These are phyloP conservation scores for Exophiala aquamarina DNA, from an alignment of 2,329 filamentous ascomycete genomes.

Conservation along the genomic window DNA sequence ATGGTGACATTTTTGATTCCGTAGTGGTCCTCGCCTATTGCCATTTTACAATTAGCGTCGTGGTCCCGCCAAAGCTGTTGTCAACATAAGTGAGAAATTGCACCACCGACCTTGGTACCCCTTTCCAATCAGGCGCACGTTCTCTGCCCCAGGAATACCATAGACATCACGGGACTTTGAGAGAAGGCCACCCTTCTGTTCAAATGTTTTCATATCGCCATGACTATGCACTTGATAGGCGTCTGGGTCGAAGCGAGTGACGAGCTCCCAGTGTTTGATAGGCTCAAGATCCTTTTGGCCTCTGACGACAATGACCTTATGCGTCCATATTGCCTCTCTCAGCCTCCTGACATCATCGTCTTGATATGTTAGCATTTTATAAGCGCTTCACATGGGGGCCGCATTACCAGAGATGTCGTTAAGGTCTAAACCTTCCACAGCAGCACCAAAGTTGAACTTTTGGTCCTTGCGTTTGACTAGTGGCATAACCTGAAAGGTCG, in stretches of 20 bases:
- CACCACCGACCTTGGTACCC: constrained; percentile 36
- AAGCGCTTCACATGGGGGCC: neutral
- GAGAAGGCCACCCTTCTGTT: constrained; percentile 42
- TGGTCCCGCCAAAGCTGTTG: neutral
- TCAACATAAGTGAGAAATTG: neutral
- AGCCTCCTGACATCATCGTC: constrained; percentile 40
- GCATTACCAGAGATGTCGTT: constrained; percentile 33
- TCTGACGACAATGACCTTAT: constrained; percentile 47
- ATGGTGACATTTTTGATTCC: constrained; percentile 42
- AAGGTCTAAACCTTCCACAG: constrained; percentile 40
- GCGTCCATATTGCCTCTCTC: constrained; percentile 42
- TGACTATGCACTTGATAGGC: constrained; percentile 45
- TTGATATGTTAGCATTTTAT: constrained; percentile 6
- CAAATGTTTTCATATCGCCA: constrained; percentile 43
- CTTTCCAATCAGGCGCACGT: constrained; percentile 48
- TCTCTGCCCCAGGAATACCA: constrained; percentile 45
- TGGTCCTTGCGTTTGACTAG: constrained; percentile 17
- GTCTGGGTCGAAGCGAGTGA: constrained; percentile 44
- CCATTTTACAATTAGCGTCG: neutral
- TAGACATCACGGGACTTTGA: constrained; percentile 36
- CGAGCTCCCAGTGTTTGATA: constrained; percentile 47
- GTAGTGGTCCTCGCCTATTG: constrained; percentile 41
- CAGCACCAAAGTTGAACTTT: constrained; percentile 37
- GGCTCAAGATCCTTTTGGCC: constrained; percentile 43
- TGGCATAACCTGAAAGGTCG: constrained; percentile 13